A percentile compares a stretch with the other conserved stretches of the same genome.
These are phyloP conservation scores for Starmerella apicola DNA, from an alignment of 805 yeast species.

Conservation along the genomic window DNA sequence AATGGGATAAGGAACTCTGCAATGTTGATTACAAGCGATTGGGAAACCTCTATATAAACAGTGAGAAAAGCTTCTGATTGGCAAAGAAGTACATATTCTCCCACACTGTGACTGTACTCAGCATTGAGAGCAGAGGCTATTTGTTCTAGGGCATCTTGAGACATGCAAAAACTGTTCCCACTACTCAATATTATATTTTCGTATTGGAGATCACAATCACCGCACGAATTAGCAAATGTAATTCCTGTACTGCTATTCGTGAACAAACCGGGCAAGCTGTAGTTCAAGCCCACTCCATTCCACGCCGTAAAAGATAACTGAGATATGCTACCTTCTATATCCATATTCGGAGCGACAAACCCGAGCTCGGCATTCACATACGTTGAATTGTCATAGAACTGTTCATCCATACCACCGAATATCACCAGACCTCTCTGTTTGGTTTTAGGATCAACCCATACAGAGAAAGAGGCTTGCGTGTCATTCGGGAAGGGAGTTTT, in stretches of 20 bases:
- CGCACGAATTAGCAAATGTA: too few relatives aligned
- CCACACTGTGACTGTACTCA: not conserved
- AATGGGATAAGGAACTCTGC: constrained; percentile 2
- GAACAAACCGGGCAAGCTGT: not conserved
- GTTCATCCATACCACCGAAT: constrained; percentile 14
- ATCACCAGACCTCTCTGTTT: constrained; percentile 3
- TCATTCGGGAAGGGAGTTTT: too few relatives aligned
- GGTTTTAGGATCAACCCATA: constrained; percentile 14
- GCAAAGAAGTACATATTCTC: not conserved
- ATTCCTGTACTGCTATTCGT: too few relatives aligned
- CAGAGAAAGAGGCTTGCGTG: constrained; percentile 2
- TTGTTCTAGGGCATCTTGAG: not conserved
- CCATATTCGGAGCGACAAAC: not conserved
- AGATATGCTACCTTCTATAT: too few relatives aligned
- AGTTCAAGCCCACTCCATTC: not conserved
- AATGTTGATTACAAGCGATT: not conserved
- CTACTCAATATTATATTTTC: not conserved
- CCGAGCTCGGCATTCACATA: constrained; percentile 1
- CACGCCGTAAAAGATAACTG: too few relatives aligned
- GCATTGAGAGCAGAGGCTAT: not conserved
- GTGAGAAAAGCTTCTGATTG: not conserved
- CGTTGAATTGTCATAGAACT: constrained; percentile 2
- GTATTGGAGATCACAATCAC: not conserved
- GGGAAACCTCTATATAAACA: too few relatives aligned
- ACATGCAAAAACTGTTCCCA: not conserved